Evolutionary conservation across 1,284 basidiomycete genomes (phyloP), one percentile per base, ranked within the genome.

Genomic region (Puccinia polysora): DNA sequence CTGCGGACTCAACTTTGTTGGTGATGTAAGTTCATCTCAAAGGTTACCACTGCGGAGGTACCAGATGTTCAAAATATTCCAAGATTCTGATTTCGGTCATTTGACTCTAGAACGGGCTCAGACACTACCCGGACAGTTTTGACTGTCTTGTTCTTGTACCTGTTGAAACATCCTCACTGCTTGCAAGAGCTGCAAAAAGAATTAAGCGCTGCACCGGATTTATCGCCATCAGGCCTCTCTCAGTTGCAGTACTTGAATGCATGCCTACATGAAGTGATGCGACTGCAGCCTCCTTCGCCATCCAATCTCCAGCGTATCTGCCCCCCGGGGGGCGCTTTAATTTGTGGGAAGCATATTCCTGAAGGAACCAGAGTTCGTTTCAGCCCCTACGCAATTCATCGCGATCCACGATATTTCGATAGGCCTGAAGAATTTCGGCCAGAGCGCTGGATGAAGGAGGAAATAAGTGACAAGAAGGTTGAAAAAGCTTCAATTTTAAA

Each of bases 241-340:
- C 73, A 73, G 56, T 64, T 79, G 4, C 73, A 74, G 25, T 78
- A 77, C 28, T 64, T 78, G 2, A 75, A 77, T 73, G 79, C 77
- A 4, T 79, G 78, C 64, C 74, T 79, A 70, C 79, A 80, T 73
- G 79, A 80, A 67, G 74, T 75, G 0, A 71, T 80, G 2, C 76
- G 79, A 12, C 76, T 80, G 1, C 78, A 79, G 28, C 79, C 79
- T 2, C 77, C 79, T 15, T 78, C 79, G 28, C 76, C 76, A 10
- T 76, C 77, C 75, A 75, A 76, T 18, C 70, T 80, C 2, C 78
- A 77, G 10, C 76, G 79, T 28, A 74, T 77, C 45, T 75, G 77
- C 1, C 78, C 79, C 0, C 32, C 56, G 0, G 78, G 76, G 20
- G 77, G 77, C 23, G 77, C 74, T 2, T 74, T 76, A 0, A 55